Evolutionary conservation across 2,329 filamentous ascomycete genomes (phyloP).

Genomic region (Clarireedia homoeocarpa): DNA sequence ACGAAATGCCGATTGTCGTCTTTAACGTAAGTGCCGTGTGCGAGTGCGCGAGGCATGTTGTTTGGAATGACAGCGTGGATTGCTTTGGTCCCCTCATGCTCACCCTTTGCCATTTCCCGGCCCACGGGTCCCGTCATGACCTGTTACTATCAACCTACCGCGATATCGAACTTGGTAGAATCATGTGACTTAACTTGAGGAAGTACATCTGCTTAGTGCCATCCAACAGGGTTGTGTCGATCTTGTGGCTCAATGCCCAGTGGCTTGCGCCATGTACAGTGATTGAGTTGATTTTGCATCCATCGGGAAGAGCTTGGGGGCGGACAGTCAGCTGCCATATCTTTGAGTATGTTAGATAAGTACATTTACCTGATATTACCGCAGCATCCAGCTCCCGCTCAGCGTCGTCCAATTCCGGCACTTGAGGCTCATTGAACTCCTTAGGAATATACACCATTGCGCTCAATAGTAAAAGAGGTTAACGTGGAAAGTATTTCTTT

Average conservation of each 20-base stretch:
- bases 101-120: background rate
- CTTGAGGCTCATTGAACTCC: no score
- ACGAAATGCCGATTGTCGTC: constrained; percentile 26
- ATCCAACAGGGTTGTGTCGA: background rate
- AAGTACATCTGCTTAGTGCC: background rate
- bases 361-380: no score
- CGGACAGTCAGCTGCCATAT: no score
- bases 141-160: background rate
- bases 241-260: background rate
- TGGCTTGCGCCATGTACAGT: background rate
- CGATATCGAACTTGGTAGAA: background rate
- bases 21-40: background rate
- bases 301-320: no score
- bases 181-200: background rate
- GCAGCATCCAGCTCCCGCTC: no score
- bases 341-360: no score
- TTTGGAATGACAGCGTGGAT: background rate
- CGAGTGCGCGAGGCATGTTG: background rate
- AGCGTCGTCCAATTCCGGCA: no score
- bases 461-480: no score
- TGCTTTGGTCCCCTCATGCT: background rate
- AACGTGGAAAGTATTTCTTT: no score
- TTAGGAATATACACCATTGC: no score
- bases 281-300: background rate
- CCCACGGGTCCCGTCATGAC: background rate